phyloP scores from a whole-genome alignment of 805 yeast genomes.

The Tetrapisispora phaffii region DNA sequence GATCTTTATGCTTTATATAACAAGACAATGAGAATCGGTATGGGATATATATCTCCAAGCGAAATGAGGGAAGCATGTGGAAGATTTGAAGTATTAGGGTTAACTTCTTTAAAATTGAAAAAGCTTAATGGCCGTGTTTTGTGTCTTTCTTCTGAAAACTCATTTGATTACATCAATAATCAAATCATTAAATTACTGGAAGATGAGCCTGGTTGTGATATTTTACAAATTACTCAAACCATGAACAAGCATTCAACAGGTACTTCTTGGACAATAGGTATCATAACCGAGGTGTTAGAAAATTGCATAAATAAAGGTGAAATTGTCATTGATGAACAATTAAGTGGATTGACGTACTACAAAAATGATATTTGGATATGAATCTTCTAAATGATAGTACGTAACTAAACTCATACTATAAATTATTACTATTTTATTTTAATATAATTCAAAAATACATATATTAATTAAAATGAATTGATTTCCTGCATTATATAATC shows the following conservation, averaged over 20 bases:
- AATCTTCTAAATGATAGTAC: too few species aligned
- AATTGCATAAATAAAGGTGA: slow-evolving; percentile 47
- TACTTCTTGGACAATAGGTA: slow-evolving; percentile 57
- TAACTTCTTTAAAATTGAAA: slow-evolving; percentile 36
- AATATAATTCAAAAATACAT: too few species aligned
- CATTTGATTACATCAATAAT: slow-evolving; percentile 23
- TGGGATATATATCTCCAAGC: slow-evolving; percentile 57
- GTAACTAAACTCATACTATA: neutral
- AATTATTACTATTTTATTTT: too few species aligned
- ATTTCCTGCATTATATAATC: slow-evolving; percentile 44
- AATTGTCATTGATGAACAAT: slow-evolving; percentile 57
- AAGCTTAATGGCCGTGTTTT: slow-evolving; percentile 31
- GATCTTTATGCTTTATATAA: slow-evolving; percentile 60
- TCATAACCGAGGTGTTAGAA: slow-evolving; percentile 55
- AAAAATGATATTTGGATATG: slow-evolving; percentile 33
- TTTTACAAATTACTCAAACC: slow-evolving; percentile 19
- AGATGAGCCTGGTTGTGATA: slow-evolving; percentile 22
- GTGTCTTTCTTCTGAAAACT: slow-evolving; percentile 25
- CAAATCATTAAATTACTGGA: slow-evolving; percentile 21
- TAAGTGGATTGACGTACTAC: slow-evolving; percentile 57
- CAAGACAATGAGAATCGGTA: slow-evolving; percentile 52
- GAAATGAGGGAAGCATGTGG: slow-evolving; percentile 58
- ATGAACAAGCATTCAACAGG: slow-evolving; percentile 14
- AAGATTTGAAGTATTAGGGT: slow-evolving; percentile 42
- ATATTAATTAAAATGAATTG: neutral